A percentile compares a stretch with the other conserved stretches of the same genome.
phyloP scores from a whole-genome alignment of 2,329 filamentous ascomycete species.

The Colletotrichum graminicola region DNA sequence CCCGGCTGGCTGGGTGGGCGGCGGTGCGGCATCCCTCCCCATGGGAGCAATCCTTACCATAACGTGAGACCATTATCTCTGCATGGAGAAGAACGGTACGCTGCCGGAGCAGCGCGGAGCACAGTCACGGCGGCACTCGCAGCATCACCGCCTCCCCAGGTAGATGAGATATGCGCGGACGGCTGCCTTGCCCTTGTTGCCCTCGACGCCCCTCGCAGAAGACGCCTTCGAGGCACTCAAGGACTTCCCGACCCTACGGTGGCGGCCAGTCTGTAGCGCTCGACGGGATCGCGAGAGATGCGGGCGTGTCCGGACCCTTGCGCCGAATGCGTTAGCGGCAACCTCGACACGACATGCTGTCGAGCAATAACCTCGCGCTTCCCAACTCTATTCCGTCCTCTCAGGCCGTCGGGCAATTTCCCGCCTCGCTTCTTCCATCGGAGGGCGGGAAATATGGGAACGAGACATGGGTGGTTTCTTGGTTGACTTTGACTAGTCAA shows the following conservation, averaged over 20 bases:
- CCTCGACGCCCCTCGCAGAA: not conserved
- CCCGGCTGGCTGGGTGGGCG: not conserved
- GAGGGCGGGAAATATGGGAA: not conserved
- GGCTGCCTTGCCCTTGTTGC: not conserved
- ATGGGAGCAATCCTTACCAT: not conserved
- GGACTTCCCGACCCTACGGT: not conserved
- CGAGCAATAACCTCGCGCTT: conserved; percentile 1
- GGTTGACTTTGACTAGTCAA: not conserved
- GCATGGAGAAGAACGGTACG: not conserved
- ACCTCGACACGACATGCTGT: not conserved
- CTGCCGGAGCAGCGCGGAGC: not conserved
- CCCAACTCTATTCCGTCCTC: conserved; percentile 37
- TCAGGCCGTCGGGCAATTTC: not conserved
- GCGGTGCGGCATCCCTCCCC: no score
- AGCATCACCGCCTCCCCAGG: not conserved
- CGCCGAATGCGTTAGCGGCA: conserved; percentile 28
- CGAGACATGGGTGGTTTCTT: not conserved
- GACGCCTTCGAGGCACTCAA: not conserved
- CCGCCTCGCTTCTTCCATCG: not conserved
- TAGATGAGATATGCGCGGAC: not conserved
- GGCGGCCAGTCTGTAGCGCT: not conserved
- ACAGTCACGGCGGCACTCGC: not conserved
- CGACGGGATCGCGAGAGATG: not conserved
- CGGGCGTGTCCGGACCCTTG: conserved; percentile 14
- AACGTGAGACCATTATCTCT: no score